Evolutionary conservation across 768 basidiomycete genomes (phyloP).

Genomic region (Podaxis sp.): DNA sequence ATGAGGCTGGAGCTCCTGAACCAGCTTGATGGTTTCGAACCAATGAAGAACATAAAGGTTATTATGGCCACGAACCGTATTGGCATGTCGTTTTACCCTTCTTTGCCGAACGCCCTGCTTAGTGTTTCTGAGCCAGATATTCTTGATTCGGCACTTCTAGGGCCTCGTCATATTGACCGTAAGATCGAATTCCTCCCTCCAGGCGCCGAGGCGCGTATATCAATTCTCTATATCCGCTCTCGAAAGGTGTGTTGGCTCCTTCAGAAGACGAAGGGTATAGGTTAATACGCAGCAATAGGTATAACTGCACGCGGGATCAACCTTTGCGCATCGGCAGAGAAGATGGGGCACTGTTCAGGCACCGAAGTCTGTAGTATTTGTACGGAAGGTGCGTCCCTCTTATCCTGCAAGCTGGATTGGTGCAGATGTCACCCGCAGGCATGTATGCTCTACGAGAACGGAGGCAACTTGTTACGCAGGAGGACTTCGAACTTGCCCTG

Average conservation of each 20-base stretch:
- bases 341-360: conserved; percentile 99
- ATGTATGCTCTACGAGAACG: conserved; percentile 98
- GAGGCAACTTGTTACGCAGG: conserved; percentile 78
- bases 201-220: conserved; percentile 29
- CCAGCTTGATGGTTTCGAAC: conserved; percentile 89
- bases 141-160: conserved; percentile 89
- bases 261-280: too few relatives aligned
- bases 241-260: conserved; percentile 72
- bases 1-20: conserved; percentile 90
- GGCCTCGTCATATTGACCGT: conserved; percentile 91
- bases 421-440: conserved; percentile 31
- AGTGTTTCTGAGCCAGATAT: conserved; percentile 57
- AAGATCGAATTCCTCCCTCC: conserved; percentile 99
- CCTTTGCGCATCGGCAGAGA: conserved; percentile 91
- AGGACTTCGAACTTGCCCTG: conserved; percentile 42
- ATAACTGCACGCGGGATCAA: conserved; percentile 95
- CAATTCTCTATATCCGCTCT: conserved; percentile 96
- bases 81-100: conserved; percentile 38
- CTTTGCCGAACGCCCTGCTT: background rate
- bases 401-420: too few relatives aligned
- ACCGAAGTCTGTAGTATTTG: conserved; percentile 97
- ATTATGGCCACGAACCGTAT: conserved; percentile 98
- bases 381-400: conserved; percentile 62
- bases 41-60: conserved; percentile 97
- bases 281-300: too few relatives aligned